phyloP scores from a whole-genome alignment of 371 early-diverging fungal genomes.

The Synchytrium microbalum region DNA sequence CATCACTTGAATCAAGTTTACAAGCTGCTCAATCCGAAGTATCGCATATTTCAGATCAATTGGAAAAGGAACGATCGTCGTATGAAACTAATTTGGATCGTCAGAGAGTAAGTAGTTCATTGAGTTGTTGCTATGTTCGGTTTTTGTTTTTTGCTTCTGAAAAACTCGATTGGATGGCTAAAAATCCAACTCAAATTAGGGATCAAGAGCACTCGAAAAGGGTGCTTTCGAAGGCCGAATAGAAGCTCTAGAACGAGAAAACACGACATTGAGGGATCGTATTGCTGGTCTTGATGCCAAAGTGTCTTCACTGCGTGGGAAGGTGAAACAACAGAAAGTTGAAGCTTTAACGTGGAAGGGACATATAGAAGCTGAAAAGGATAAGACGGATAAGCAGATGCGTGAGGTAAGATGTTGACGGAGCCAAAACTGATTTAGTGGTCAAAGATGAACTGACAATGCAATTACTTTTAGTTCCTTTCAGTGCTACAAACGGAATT shows the following conservation, averaged over 20 bases:
- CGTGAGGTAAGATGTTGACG: too few species aligned
- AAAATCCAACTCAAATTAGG: background rate
- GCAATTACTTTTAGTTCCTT: too few species aligned
- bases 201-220: background rate
- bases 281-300: background rate
- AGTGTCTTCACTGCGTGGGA: background rate
- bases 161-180: too few species aligned
- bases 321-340: background rate
- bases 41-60: slow-evolving; percentile 14
- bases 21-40: slow-evolving; percentile 12
- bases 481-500: too few species aligned
- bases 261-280: background rate
- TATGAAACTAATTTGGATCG: slow-evolving; percentile 20
- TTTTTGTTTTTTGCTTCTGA: too few species aligned
- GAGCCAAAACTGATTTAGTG: too few species aligned
- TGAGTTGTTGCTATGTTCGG: background rate
- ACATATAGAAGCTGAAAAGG: background rate
- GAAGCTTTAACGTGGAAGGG: background rate
- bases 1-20: slow-evolving; percentile 6
- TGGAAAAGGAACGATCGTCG: slow-evolving; percentile 22
- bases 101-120: slow-evolving; percentile 7
- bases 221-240: background rate
- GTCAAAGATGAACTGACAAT: too few species aligned
- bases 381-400: background rate
- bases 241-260: background rate